Evolutionary conservation across 176 grass and related monocot species (phyloP), one percentile per base, ranked within the genome.

Genomic region (Cenchrus americanus): DNA sequence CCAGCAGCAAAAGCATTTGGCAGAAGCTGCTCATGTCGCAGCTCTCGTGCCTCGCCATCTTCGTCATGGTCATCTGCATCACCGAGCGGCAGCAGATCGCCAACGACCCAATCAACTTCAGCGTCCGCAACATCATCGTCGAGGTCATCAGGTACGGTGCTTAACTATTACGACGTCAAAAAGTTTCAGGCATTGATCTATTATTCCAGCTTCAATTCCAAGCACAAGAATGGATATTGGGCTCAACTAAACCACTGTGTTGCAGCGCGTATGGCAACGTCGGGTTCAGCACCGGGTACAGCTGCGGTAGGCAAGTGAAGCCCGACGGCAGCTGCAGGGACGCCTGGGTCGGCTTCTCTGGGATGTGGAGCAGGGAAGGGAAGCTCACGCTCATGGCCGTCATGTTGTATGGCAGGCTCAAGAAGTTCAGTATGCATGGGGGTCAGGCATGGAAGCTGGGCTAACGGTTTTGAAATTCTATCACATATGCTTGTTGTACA

Each of bases 341-440:
- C 75, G 43, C 52, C 19, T 91, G 88, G 90, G 13, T 85, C 15
- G 62, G 95, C 27, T 93, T 98, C 5, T 85, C 84, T 0, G 88
- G 79, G 15, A 93, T 65, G 62, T 98, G 95, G 92, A 98, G 92
- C 58, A 44, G 54, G 7, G 53, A 90, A 76, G 95, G 95, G 40
- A 98, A 98, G 86, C 48, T 94, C 17, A 57, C 82, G 26, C 90
- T 98, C 58, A 93, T 94, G 50, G 84, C 37, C 18, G 89, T 93
- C 79, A 94, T 98, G 92, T 1, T 98, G 49, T 90, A 93, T 42
- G 95, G 95, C 46, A 89, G 84, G 90, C 84, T 97, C n/a, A 94
- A 94, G 81, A 97, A 85, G 76, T 97, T 91, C 49, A 91, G 60
- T 67, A 44, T 84, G 41, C 49, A 66, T 55, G 92, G 92, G 13